Conservation (phyloP, 2,329 filamentous ascomycete species). For the Fusarium falciforme region DNA sequence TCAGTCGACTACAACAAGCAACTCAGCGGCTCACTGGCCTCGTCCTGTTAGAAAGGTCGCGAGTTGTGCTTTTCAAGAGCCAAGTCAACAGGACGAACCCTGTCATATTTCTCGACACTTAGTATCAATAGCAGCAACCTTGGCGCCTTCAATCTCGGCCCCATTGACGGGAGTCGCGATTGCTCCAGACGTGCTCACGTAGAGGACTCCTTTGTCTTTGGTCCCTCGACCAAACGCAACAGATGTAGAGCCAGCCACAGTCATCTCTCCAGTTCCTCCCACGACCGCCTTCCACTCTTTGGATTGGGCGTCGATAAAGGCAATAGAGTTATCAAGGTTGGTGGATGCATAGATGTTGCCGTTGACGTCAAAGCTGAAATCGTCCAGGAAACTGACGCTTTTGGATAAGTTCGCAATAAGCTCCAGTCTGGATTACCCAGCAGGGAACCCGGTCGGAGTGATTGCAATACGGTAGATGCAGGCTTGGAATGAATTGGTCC, state of each 20-base stretch:
- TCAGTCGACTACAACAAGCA: background rate
- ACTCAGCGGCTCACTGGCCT: background rate
- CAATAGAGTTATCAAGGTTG: constrained; percentile 38
- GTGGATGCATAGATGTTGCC: constrained; percentile 36
- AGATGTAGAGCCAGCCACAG: constrained; percentile 38
- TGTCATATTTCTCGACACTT: background rate
- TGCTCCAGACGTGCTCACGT: constrained; percentile 28
- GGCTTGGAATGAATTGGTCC: constrained; percentile 19
- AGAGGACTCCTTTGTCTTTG: constrained; percentile 14
- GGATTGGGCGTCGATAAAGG: constrained; percentile 20
- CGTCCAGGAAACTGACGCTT: constrained; percentile 28
- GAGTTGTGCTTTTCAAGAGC: background rate
- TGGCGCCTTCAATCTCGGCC: constrained; percentile 28
- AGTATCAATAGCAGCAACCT: constrained; percentile 29
- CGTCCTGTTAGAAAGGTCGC: background rate
- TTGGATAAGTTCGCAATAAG: constrained; percentile 32
- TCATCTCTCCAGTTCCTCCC: constrained; percentile 18
- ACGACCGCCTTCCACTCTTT: constrained; percentile 23
- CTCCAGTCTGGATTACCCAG: constrained; percentile 21
- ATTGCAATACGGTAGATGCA: constrained; percentile 30
- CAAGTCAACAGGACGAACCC: background rate
- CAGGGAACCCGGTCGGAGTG: constrained; percentile 10
- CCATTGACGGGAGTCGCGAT: constrained; percentile 30
- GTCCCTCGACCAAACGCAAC: constrained; percentile 27
- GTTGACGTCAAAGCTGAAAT: constrained; percentile 32